Conservation (phyloP, 768 basidiomycete genomes). For the Russula compacta region DNA sequence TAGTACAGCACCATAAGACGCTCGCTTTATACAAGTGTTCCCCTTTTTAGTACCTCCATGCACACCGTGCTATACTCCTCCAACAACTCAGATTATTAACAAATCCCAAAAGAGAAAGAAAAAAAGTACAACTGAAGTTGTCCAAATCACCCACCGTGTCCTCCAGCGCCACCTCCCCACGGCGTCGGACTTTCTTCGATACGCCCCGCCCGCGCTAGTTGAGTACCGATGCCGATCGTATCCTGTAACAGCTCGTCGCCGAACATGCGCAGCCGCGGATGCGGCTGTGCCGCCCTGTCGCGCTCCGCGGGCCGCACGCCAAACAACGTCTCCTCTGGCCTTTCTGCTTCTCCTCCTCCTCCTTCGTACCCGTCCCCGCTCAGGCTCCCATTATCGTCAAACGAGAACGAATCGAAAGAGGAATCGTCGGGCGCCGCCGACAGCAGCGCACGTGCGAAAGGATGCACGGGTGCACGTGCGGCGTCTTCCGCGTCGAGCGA, state of each 20-base stretch:
- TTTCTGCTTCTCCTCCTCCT: conserved; percentile 33
- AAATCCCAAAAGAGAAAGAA: background rate
- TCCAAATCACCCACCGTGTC: background rate
- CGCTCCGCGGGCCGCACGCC: conserved; percentile 53
- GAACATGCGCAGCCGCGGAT: conserved; percentile 41
- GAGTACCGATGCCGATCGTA: conserved; percentile 50
- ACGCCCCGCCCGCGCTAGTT: conserved; percentile 39
- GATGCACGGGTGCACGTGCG: conserved; percentile 46
- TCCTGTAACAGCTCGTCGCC: conserved; percentile 56
- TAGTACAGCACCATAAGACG: background rate
- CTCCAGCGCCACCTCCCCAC: conserved; percentile 16
- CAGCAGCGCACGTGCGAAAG: conserved; percentile 41
- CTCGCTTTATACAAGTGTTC: background rate
- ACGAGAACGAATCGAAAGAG: conserved; percentile 35
- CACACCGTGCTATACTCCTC: too few species aligned
- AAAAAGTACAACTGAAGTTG: background rate
- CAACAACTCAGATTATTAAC: too few species aligned
- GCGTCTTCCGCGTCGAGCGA: conserved; percentile 32
- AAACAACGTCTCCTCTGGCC: conserved; percentile 61
- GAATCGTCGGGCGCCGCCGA: conserved; percentile 29
- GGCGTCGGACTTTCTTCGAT: conserved; percentile 65
- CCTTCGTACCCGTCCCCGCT: conserved; percentile 14
- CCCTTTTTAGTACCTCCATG: background rate
- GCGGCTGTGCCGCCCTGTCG: background rate
- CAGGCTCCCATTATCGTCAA: too few species aligned